Conservation (phyloP, 352 stramenopile genomes). For the Pythium biforme region DNA sequence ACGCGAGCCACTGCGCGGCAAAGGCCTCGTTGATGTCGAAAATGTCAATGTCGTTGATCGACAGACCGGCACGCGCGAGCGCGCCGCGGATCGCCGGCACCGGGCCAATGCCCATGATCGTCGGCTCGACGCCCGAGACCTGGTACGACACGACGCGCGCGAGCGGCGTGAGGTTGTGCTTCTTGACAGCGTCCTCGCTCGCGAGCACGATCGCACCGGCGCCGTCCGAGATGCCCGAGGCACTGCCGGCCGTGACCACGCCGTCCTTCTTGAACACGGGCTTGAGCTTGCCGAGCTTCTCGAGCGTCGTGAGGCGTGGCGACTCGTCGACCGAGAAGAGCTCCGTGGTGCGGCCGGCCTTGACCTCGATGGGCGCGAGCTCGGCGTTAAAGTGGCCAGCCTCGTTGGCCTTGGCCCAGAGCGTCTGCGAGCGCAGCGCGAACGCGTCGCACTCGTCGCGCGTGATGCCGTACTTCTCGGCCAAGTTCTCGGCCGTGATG, state of each 20-base stretch:
- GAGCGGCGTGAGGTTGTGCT: constrained; percentile 93
- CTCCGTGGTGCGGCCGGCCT: constrained; percentile 90
- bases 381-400: constrained; percentile 94
- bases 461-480: constrained; percentile 92
- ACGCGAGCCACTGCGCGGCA: constrained; percentile 95
- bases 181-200: constrained; percentile 91
- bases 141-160: constrained; percentile 92
- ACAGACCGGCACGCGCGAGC: constrained; percentile 87
- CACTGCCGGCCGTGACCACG: constrained; percentile 95
- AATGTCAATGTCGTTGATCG: constrained; percentile 94
- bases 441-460: constrained; percentile 95
- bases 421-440: constrained; percentile 91
- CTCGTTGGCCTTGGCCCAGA: constrained; percentile 90
- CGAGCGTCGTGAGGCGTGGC: constrained; percentile 69
- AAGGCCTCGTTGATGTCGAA: constrained; percentile 99
- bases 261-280: constrained; percentile 98
- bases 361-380: constrained; percentile 90
- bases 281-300: constrained; percentile 91
- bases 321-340: constrained; percentile 77
- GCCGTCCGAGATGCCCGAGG: constrained; percentile 97
- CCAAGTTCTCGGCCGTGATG: constrained; percentile 98
- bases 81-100: constrained; percentile 93
- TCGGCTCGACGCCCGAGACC: constrained; percentile 93
- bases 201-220: constrained; percentile 94
- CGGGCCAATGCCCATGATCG: constrained; percentile 98